Evolutionary conservation across 176 grass and related monocot species (phyloP).

Genomic region (Carex myosuroides): DNA sequence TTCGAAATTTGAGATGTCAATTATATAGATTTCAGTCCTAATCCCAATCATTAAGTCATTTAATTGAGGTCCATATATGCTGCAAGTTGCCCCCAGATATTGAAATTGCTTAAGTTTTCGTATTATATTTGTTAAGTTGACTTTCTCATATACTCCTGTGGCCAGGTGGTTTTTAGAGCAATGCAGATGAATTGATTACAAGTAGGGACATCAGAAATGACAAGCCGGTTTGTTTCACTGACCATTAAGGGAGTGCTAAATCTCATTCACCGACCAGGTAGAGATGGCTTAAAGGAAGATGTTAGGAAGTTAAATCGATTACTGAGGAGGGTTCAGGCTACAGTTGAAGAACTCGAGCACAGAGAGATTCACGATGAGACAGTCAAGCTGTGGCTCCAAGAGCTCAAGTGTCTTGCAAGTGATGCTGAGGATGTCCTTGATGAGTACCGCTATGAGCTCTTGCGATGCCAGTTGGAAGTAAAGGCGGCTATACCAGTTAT

Average conservation of each 20-base stretch:
- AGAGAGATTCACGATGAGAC: constrained; percentile 11
- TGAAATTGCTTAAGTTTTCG: not conserved
- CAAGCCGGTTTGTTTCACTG: not conserved
- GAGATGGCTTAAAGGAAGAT: not conserved
- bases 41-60: too few species aligned
- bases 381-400: constrained; percentile 26
- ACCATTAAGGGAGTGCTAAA: not conserved
- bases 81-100: not conserved
- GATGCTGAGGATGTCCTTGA: constrained; percentile 38
- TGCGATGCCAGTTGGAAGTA: constrained; percentile 14
- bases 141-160: not conserved
- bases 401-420: constrained; percentile 30
- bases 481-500: not conserved
- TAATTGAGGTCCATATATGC: too few species aligned
- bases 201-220: not conserved
- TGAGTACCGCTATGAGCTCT: constrained; percentile 31
- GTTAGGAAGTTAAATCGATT: constrained; percentile 10
- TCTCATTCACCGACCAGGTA: not conserved
- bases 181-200: not conserved
- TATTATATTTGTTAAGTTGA: not conserved
- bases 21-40: too few species aligned
- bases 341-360: constrained; percentile 12
- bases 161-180: not conserved
- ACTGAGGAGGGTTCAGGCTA: constrained; percentile 17
- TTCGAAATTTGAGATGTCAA: too few species aligned